Percentiles rank a stretch among this genome's conserved stretches.
Evolutionary conservation across 306 rosid species (phyloP).

Genomic region (Betula pendula): DNA sequence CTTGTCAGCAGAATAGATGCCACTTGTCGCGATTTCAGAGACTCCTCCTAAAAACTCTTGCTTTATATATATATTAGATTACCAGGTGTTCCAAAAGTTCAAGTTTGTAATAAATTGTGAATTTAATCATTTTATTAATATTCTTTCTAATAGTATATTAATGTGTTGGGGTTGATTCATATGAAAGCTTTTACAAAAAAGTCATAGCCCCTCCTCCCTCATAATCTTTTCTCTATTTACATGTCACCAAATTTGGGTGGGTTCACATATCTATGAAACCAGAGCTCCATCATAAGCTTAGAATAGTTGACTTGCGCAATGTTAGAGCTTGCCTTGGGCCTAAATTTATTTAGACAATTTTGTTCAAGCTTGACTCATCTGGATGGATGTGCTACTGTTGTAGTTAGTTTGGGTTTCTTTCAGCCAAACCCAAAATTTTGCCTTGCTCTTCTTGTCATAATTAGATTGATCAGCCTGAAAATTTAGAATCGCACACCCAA

Average conservation of each 20-base stretch:
- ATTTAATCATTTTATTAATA: no score
- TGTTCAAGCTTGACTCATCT: not conserved
- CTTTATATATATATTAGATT: no score
- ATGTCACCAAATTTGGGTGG: not conserved
- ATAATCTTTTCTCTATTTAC: not conserved
- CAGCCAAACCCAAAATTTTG: not conserved
- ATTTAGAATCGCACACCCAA: no score
- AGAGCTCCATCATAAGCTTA: not conserved
- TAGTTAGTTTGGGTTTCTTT: not conserved
- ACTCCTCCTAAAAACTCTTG: no score
- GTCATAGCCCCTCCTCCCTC: not conserved
- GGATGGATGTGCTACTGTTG: conserved; percentile 1
- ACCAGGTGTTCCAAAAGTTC: no score
- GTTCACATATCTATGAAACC: not conserved
- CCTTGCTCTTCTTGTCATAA: not conserved
- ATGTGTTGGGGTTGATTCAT: not conserved
- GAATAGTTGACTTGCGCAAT: not conserved
- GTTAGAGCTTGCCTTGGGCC: not conserved
- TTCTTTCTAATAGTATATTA: no score
- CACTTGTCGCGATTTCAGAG: no score
- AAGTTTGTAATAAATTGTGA: no score
- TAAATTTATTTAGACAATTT: not conserved
- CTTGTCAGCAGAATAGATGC: no score
- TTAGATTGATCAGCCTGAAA: not conserved
- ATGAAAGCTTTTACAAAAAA: not conserved